Base-by-base conservation (phyloP, 2,329 filamentous ascomycete species). In the Metarhizium robertsii region DNA sequence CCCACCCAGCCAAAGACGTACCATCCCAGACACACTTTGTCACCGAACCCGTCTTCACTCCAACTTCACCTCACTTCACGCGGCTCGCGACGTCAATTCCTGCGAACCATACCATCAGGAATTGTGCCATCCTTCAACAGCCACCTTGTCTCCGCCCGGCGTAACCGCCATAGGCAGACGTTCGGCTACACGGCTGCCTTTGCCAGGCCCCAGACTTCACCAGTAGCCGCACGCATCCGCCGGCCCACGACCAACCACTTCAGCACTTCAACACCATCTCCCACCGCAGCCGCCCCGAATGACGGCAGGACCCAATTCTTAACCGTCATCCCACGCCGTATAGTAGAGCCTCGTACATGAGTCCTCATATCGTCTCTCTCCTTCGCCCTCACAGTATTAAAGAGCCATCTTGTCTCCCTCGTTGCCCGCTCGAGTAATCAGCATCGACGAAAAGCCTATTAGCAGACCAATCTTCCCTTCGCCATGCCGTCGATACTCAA, bases 401-500 rank as follows among this genome's bases (percentile, higher is more conserved):
- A 14, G 7, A 48, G 18, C 43, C 43, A 3, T 13, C 43, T 42
- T 14, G 8, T 6, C 18, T 6, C 6, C 45, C 25, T 16, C 18
- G n/a, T 16, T 30, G 20, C 11, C 45, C 45, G 20, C 45, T 29
- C 14, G 25, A 48, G 20, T 11, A 11, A 34, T 7, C 10, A 11
- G 10, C 45, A 29, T 30, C 8, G 45, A 48, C 45, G 11, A n/a
- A 30, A 20, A 48, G 20, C 53, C 45, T 40, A 51, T 53, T 30
- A 34, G 53, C 30, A 18, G 42, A 18, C 55, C 32, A 34, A 34
- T 52, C 34, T 10, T 38, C 36, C 50, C 55, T 48, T 38, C 53
- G 73, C 64, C 61, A 83, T 83, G 80, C 80, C 80, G 65, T 82
- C 80, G 46, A 79, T 95, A 61, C 83, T 99, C 56, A 89, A 80